Conservation (phyloP, 345 rosid genomes). For the Orychophragmus violaceus region DNA sequence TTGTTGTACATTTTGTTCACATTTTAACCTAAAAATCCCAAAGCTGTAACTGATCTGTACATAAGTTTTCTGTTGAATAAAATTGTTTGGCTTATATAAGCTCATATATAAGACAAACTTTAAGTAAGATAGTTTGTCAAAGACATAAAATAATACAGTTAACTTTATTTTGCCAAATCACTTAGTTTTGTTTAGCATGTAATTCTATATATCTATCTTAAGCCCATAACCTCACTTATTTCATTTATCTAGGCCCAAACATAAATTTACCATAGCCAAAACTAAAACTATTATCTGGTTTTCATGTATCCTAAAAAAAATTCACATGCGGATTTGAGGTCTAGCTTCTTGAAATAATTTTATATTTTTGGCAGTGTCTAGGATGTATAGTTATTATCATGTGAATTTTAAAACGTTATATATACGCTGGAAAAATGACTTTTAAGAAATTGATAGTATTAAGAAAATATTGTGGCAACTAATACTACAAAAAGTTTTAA, state of each 20-base stretch:
- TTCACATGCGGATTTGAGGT: not conserved
- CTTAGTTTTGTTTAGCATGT: not conserved
- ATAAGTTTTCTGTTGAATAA: not conserved
- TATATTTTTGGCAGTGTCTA: not conserved
- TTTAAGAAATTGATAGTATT: too few species aligned
- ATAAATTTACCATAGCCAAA: not conserved
- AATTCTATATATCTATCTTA: not conserved
- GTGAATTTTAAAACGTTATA: not conserved
- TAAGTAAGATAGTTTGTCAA: not conserved
- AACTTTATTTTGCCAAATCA: not conserved
- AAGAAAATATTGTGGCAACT: not conserved
- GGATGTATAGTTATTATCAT: not conserved
- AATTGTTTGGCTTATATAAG: not conserved
- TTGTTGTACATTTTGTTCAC: too few species aligned
- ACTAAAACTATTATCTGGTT: not conserved
- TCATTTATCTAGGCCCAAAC: not conserved
- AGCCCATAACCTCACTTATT: slow-evolving; percentile 3
- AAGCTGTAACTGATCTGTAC: not conserved
- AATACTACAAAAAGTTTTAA: not conserved
- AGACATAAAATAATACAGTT: not conserved
- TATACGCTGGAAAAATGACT: not conserved
- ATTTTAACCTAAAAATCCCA: not conserved
- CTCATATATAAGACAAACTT: not conserved
- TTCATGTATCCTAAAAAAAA: not conserved
- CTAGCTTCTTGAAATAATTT: not conserved